These are phyloP conservation scores for Aspergillus calidoustus DNA, from an alignment of 2,329 filamentous ascomycete species.

Conservation along the genomic window DNA sequence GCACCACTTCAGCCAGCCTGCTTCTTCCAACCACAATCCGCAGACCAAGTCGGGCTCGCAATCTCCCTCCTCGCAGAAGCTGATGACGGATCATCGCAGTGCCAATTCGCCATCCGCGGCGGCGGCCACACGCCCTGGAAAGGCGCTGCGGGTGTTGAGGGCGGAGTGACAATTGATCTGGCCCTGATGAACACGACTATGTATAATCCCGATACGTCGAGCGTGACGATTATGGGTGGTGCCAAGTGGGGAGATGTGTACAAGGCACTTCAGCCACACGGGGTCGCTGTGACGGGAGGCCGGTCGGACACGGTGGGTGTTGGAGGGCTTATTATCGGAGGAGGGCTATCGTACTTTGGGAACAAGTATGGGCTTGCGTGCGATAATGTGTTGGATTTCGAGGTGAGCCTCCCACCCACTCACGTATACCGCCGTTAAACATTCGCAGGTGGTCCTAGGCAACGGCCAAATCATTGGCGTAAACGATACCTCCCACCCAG, in stretches of 20 bases:
- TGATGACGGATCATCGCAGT: background rate
- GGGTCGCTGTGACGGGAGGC: background rate
- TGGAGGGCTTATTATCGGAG: background rate
- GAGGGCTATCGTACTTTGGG: background rate
- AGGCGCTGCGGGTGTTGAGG: background rate
- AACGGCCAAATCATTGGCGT: background rate
- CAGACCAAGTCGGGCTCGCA: background rate
- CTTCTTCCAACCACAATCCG: background rate
- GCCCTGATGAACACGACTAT: background rate
- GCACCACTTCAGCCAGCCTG: background rate
- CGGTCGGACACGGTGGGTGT: background rate
- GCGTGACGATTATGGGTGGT: background rate
- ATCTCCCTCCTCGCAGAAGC: background rate
- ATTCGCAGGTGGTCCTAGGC: background rate
- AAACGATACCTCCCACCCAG: background rate
- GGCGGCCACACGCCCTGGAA: background rate
- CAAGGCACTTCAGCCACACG: background rate
- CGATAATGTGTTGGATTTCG: background rate
- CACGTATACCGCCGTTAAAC: background rate
- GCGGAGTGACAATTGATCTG: background rate
- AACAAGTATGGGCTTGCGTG: background rate
- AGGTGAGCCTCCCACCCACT: background rate
- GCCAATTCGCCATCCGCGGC: background rate
- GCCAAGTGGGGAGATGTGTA: background rate
- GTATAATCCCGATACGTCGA: background rate